Conservation (phyloP, 129 eudicot species). For the Flaveria bidentis region DNA sequence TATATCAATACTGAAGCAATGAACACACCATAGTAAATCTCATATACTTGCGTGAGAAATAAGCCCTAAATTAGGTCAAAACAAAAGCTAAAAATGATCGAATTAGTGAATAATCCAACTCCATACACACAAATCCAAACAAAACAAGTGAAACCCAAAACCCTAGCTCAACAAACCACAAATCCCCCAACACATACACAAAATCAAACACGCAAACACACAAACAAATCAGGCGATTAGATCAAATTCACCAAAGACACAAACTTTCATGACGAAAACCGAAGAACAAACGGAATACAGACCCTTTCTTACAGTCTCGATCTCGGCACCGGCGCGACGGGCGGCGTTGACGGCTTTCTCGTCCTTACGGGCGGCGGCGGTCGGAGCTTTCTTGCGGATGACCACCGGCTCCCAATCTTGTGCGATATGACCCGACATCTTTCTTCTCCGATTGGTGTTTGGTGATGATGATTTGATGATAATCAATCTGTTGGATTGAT, state of each 20-base stretch:
- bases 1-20: not conserved
- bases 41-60: not conserved
- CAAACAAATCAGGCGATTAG: not conserved
- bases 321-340: constrained; percentile 97
- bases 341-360: constrained; percentile 99
- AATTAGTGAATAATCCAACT: too few species aligned
- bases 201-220: not conserved
- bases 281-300: constrained; percentile 12
- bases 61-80: not conserved
- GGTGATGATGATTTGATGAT: not conserved
- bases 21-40: not conserved
- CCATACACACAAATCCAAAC: not conserved
- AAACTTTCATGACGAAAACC: not conserved
- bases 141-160: not conserved
- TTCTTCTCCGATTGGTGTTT: constrained; percentile 17
- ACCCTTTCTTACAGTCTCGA: constrained; percentile 79
- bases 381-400: constrained; percentile 92
- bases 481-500: constrained; percentile 22
- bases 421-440: constrained; percentile 63
- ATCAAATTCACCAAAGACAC: not conserved
- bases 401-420: constrained; percentile 98
- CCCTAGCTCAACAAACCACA: constrained; percentile 21
- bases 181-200: not conserved
- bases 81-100: too few species aligned
- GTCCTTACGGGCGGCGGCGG: constrained; percentile 89